A percentile compares a stretch with the other conserved stretches of the same genome.
These are phyloP conservation scores for Sisymbrium irio DNA, from an alignment of 345 rosid species.

Conservation along the genomic window DNA sequence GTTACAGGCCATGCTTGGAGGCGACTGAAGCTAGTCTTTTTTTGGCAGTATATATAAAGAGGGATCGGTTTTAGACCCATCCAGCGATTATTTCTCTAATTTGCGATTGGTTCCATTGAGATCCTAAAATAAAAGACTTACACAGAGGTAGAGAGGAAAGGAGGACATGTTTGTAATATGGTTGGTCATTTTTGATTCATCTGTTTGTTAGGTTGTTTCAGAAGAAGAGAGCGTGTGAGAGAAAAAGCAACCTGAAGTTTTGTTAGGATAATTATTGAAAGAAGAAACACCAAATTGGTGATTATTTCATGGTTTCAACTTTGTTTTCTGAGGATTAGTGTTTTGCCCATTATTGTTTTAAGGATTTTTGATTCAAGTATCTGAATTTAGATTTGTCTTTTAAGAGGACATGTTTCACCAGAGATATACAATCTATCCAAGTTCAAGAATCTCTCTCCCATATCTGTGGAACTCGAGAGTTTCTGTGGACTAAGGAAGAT, in stretches of 20 bases:
- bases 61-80: constrained; percentile 5
- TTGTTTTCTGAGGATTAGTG: constrained; percentile 19
- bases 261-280: constrained; percentile 30
- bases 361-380: background rate
- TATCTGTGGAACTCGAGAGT: constrained; percentile 2
- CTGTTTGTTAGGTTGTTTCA: constrained; percentile 30
- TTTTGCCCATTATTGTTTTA: constrained; percentile 13
- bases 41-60: constrained; percentile 6
- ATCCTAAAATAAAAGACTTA: constrained; percentile 15
- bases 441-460: constrained; percentile 1
- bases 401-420: background rate
- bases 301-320: background rate
- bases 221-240: constrained; percentile 1
- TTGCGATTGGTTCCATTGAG: constrained; percentile 13
- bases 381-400: background rate
- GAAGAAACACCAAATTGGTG: constrained; percentile 6
- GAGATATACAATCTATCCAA: too few species aligned
- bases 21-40: constrained; percentile 3
- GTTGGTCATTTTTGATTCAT: constrained; percentile 31
- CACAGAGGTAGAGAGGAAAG: constrained; percentile 21
- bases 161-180: constrained; percentile 18
- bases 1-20: constrained; percentile 37
- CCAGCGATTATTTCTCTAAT: constrained; percentile 20
- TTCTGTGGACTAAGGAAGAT: constrained; percentile 22
- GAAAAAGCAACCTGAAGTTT: constrained; percentile 33